Evolutionary conservation across 805 yeast genomes (phyloP).

Genomic region (Wickerhamomyces tratensis): DNA sequence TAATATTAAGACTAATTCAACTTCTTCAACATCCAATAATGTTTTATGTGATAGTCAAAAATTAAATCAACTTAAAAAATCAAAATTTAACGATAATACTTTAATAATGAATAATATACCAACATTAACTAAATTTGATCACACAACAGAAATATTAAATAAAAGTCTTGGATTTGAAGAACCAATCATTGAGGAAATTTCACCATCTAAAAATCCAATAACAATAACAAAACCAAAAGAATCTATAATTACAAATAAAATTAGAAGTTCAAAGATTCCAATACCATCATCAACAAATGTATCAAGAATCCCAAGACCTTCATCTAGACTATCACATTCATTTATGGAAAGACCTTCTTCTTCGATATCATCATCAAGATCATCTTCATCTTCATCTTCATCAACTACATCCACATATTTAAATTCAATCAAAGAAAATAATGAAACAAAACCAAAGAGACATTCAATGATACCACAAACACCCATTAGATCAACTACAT

Average conservation of each 20-base stretch:
- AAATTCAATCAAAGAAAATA: conserved; percentile 1
- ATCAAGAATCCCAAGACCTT: conserved; percentile 16
- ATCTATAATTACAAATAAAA: conserved; percentile 5
- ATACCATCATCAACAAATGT: conserved; percentile 2
- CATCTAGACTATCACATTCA: conserved; percentile 2
- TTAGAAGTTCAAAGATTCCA: conserved; percentile 5
- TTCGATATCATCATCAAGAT: no score
- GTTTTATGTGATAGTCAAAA: background rate
- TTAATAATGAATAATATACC: no score
- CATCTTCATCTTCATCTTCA: background rate
- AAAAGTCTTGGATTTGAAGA: no score
- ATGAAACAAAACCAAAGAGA: conserved; percentile 9
- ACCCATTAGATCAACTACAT: conserved; percentile 6
- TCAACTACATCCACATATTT: conserved; percentile 4
- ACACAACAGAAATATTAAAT: no score
- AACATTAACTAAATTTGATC: no score
- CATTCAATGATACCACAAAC: conserved; percentile 17
- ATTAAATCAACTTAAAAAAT: no score
- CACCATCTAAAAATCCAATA: background rate
- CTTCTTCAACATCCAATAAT: background rate
- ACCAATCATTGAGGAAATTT: no score
- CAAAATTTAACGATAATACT: no score
- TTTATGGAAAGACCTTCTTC: no score
- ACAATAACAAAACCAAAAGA: background rate
- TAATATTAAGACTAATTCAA: background rate